Conservation (phyloP, 495 filamentous ascomycete species). For the Podospora pseudopauciseta region DNA sequence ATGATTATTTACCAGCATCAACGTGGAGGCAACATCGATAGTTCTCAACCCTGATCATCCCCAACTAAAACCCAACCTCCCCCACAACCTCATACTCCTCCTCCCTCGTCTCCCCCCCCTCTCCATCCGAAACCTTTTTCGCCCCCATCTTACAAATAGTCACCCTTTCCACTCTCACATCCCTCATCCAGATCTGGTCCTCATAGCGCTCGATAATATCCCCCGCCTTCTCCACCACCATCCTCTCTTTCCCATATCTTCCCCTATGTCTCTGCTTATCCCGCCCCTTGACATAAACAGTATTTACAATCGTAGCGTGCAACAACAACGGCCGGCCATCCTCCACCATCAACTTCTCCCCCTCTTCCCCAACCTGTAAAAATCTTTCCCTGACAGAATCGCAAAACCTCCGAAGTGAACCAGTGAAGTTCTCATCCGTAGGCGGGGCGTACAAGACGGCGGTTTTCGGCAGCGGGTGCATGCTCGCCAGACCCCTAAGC, state of each 20-base stretch:
- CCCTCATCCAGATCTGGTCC: slow-evolving; percentile 58
- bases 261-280: slow-evolving; percentile 5
- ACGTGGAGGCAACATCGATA: no score
- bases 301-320: slow-evolving; percentile 87
- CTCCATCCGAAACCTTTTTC: slow-evolving; percentile 48
- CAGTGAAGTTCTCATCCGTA: slow-evolving; percentile 45
- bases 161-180: slow-evolving; percentile 58
- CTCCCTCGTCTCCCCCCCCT: slow-evolving; percentile 43
- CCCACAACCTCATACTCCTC: slow-evolving; percentile 51
- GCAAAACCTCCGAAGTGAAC: slow-evolving; percentile 60
- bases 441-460: slow-evolving; percentile 49
- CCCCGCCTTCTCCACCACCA: slow-evolving; percentile 49
- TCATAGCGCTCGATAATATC: slow-evolving; percentile 49
- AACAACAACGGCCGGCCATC: slow-evolving; percentile 60
- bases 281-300: slow-evolving; percentile 63
- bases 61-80: slow-evolving; percentile 38
- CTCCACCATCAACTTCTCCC: slow-evolving; percentile 59
- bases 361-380: slow-evolving; percentile 32
- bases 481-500: slow-evolving; percentile 45
- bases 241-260: slow-evolving; percentile 31
- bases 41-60: no score
- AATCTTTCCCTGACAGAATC: slow-evolving; percentile 59
- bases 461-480: slow-evolving; percentile 40
- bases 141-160: slow-evolving; percentile 79
- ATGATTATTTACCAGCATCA: neutral